Evolutionary conservation across 768 basidiomycete genomes (phyloP).

Genomic region (Galerina marginata): DNA sequence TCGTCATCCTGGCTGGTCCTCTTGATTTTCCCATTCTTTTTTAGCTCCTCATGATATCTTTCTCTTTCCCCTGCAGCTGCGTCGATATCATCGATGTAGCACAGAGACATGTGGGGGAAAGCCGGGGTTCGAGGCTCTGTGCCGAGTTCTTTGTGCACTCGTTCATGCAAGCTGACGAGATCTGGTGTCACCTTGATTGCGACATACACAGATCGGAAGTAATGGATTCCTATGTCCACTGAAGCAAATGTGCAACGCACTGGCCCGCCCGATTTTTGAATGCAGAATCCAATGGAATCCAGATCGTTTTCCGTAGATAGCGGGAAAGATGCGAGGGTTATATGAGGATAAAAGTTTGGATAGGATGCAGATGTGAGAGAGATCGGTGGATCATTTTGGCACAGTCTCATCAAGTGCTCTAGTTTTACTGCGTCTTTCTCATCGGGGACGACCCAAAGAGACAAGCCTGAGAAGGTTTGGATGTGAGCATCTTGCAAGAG

Average conservation of each 20-base stretch:
- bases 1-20: slow-evolving; percentile 11
- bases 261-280: slow-evolving; percentile 26
- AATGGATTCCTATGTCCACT: slow-evolving; percentile 63
- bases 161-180: slow-evolving; percentile 52
- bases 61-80: slow-evolving; percentile 54
- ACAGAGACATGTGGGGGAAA: slow-evolving; percentile 77
- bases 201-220: slow-evolving; percentile 75
- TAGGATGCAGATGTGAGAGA: slow-evolving; percentile 48
- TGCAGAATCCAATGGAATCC: slow-evolving; percentile 24
- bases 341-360: slow-evolving; percentile 69
- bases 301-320: slow-evolving; percentile 29
- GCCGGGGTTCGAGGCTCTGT: slow-evolving; percentile 55
- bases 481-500: neutral
- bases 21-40: slow-evolving; percentile 38
- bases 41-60: slow-evolving; percentile 49
- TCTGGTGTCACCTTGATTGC: slow-evolving; percentile 49
- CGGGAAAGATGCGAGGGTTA: slow-evolving; percentile 64
- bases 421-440: slow-evolving; percentile 49
- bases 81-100: slow-evolving; percentile 75
- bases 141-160: slow-evolving; percentile 45
- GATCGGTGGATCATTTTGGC: slow-evolving; percentile 24
- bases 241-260: slow-evolving; percentile 55
- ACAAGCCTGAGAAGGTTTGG: slow-evolving; percentile 45
- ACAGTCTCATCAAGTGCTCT: slow-evolving; percentile 49
- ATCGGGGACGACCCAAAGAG: slow-evolving; percentile 76